Base-by-base conservation (phyloP, 2,329 filamentous ascomycete genomes). In the Exophiala xenobiotica region DNA sequence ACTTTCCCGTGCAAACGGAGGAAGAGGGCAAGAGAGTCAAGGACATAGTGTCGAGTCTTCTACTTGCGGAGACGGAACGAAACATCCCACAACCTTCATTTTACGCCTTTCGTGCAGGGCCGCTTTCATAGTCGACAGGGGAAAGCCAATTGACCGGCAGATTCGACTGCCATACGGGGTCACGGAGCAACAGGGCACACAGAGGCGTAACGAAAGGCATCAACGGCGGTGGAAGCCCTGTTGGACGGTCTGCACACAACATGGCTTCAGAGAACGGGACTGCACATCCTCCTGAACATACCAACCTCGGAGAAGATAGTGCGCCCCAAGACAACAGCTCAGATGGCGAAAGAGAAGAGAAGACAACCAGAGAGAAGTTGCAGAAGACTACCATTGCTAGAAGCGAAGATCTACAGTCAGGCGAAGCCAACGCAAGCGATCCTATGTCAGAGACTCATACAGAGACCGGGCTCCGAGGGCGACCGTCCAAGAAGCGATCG, bases 371-470 rank as follows among this genome's bases (percentile, higher is more conserved):
- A 51, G 77, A 83, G 64, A 80, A 82, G 67, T 69, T 85, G 47
- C 78, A 81, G 66, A 78, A 83, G 61, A 82, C 81, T 3, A 74
- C 78, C n/a, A 81, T 85, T 49, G 76, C 76, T 31, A 68, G 73
- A 38, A 8, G n/a, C 31, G 31, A 35, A 12, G 22, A 24, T 11
- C 12, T 3, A 40, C 38, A n/a, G 9, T 35, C 31, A 14, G 51
- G 56, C 65, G 42, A 62, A 61, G 33, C 42, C 12, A 22, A n/a
- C 23, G 33, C 26, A 14, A 54, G 53, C 11, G 63, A 64, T 29
- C 61, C 65, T n/a, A 31, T 44, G 14, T 38, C 58, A 4, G 59
- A 58, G 18, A 31, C 45, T 4, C 60, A 54, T 40, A 43, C 53
- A 14, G 64, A 65, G 12, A 63, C 63, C 19, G 64, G 67, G 16